Evolutionary conservation across 805 yeast genomes (phyloP), one percentile per base, ranked within the genome.

Genomic region (Brettanomyces sp.): DNA sequence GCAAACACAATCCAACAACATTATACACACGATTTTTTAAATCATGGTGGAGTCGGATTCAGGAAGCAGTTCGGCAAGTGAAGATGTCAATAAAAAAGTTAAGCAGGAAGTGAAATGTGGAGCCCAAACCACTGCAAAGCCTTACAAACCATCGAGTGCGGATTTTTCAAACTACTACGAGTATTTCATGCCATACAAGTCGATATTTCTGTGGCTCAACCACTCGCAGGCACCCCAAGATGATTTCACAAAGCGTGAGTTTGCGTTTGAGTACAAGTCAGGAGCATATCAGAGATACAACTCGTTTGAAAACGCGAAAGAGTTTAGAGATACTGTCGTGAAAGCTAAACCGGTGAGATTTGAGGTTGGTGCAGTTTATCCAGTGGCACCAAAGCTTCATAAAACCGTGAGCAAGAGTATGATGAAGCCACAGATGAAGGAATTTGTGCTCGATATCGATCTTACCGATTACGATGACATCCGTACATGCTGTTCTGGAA

Each of bases 381-480:
- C 87, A 1, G 80, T 84, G 13, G 87, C 86, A 51, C 99, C 98
- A n/a, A 79, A 78, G 47, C 86, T 88, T 48, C 73, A 95, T 45
- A 90, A 86, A 57, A 72, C 80, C 7, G 69, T 88, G 13, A 78
- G 95, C 18, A 85, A 85, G 54, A 73, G 73, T 30, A 83, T 86
- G 22, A 77, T 89, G 82, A 81, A 79, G 56, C 93, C 99, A 1
- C 56, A 82, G 33, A 72, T 78, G 52, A 93, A 93, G 62, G 99
- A 93, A 62, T 71, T 93, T 47, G 96, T 90, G 5, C 84, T 93
- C 53, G 99, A 93, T 79, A 91, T 93, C 52, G 99, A 93, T 82
- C 79, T 93, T 72, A 93, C 96, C 24, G 99, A 93, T 68, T 93
- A 93, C 62, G 98, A 91, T 65, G 85, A 82, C 24, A 77, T 87